Conservation (phyloP, 257 asterid genomes). For the Lantana camara region DNA sequence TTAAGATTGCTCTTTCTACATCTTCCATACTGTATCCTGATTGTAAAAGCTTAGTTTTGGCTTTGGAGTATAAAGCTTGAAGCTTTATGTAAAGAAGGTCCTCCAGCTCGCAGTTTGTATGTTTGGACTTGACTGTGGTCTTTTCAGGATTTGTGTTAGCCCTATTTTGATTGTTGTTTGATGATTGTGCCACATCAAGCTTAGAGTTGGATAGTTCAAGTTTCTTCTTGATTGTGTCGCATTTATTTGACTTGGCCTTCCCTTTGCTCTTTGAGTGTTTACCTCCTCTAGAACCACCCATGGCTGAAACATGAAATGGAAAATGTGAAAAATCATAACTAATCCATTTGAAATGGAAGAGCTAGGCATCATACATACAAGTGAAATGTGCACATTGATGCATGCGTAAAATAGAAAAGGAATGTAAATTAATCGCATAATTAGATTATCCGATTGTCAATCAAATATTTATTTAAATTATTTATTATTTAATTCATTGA, state of each 20-base stretch:
- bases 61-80: constrained; percentile 12
- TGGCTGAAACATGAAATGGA: constrained; percentile 22
- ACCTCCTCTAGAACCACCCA: constrained; percentile 31
- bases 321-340: background rate
- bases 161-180: background rate
- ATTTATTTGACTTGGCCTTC: constrained; percentile 18
- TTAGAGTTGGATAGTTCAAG: constrained; percentile 16
- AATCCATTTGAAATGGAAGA: background rate
- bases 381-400: background rate
- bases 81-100: constrained; percentile 19
- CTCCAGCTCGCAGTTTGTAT: constrained; percentile 19
- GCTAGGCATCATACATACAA: background rate
- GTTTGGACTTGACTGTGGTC: background rate
- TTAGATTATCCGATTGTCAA: too few species aligned
- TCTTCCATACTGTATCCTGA: constrained; percentile 20
- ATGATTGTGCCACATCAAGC: constrained; percentile 12
- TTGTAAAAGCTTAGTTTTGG: constrained; percentile 20
- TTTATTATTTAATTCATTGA: background rate
- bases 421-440: background rate
- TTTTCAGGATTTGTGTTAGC: background rate
- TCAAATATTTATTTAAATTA: background rate
- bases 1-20: constrained; percentile 19
- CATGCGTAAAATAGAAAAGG: background rate
- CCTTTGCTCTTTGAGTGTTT: constrained; percentile 32
- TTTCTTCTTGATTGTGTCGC: constrained; percentile 12